These are phyloP conservation scores for Neurospora terricola DNA, from an alignment of 495 filamentous ascomycete genomes.

Conservation along the genomic window DNA sequence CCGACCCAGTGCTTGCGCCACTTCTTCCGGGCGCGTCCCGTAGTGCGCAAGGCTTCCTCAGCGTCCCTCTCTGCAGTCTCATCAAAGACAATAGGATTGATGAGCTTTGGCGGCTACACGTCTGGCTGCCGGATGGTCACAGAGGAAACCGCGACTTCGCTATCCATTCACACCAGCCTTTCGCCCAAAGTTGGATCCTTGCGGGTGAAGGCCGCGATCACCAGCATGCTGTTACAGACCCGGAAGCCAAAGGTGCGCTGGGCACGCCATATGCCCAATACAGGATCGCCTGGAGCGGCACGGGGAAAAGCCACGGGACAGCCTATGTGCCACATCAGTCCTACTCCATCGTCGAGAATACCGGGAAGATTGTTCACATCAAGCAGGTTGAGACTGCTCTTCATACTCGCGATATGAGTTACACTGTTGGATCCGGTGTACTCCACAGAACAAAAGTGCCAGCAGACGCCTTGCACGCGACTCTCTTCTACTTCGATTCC, in stretches of 20 bases:
- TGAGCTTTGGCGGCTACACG: slow-evolving; percentile 17
- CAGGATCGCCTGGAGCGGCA: slow-evolving; percentile 9
- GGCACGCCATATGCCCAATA: slow-evolving; percentile 11
- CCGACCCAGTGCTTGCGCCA: background rate
- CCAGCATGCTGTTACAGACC: background rate
- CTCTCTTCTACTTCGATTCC: slow-evolving; percentile 14
- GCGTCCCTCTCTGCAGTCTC: slow-evolving; percentile 19
- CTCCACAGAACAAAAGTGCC: slow-evolving; percentile 6
- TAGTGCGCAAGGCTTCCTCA: slow-evolving; percentile 16
- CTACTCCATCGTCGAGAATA: slow-evolving; percentile 9
- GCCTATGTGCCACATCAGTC: slow-evolving; percentile 8
- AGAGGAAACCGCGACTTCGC: slow-evolving; percentile 7
- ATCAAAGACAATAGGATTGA: slow-evolving; percentile 12
- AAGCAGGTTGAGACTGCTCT: background rate
- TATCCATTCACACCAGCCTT: slow-evolving; percentile 17
- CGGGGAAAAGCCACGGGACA: slow-evolving; percentile 1
- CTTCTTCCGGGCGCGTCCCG: slow-evolving; percentile 8
- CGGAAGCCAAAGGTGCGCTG: background rate
- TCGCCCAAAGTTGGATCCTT: slow-evolving; percentile 18
- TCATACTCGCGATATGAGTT: slow-evolving; percentile 4
- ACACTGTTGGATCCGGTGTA: slow-evolving; percentile 7
- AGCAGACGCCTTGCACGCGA: slow-evolving; percentile 8
- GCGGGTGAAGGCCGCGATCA: slow-evolving; percentile 16
- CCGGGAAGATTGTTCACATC: background rate
- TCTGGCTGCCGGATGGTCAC: slow-evolving; percentile 13